Conservation (phyloP, 2,329 filamentous ascomycete species). For the Aspergillus felis region DNA sequence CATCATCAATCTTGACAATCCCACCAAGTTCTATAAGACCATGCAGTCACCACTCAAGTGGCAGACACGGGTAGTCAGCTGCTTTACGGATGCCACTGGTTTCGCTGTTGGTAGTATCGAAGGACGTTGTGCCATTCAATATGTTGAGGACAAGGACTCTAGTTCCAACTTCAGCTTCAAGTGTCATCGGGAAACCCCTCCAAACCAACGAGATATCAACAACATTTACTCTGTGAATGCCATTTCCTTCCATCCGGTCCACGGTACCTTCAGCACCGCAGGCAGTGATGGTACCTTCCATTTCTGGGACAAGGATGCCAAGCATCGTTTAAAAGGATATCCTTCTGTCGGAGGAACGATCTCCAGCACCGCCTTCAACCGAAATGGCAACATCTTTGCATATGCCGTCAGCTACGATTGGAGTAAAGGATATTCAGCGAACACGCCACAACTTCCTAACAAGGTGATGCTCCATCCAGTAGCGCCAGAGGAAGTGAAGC, state of each 20-base stretch:
- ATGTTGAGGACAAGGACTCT: conserved; percentile 92
- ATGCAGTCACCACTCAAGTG: conserved; percentile 95
- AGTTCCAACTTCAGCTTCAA: conserved; percentile 98
- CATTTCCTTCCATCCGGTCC: conserved; percentile 93
- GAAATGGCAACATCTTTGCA: conserved; percentile 76
- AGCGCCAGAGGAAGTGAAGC: conserved; percentile 60
- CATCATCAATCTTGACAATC: conserved; percentile 84
- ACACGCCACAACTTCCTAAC: conserved; percentile 65
- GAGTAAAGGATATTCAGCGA: conserved; percentile 90
- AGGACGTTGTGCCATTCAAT: conserved; percentile 95
- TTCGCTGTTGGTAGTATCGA: conserved; percentile 97
- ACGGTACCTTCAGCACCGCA: conserved; percentile 97
- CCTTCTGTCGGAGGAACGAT: conserved; percentile 82
- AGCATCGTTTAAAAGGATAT: conserved; percentile 86
- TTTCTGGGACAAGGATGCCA: conserved; percentile 79
- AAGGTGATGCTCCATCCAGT: conserved; percentile 86
- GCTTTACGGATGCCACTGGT: conserved; percentile 85
- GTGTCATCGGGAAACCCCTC: conserved; percentile 82
- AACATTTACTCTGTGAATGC: conserved; percentile 95
- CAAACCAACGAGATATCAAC: conserved; percentile 62
- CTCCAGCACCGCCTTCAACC: conserved; percentile 86
- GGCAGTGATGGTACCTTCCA: conserved; percentile 88
- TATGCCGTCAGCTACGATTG: conserved; percentile 96
- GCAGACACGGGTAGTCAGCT: conserved; percentile 94
- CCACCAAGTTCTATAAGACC: conserved; percentile 90